Percentiles rank a stretch among this genome's conserved stretches.
phyloP scores from a whole-genome alignment of 345 rosid species.

The Hibiscus trionum region DNA sequence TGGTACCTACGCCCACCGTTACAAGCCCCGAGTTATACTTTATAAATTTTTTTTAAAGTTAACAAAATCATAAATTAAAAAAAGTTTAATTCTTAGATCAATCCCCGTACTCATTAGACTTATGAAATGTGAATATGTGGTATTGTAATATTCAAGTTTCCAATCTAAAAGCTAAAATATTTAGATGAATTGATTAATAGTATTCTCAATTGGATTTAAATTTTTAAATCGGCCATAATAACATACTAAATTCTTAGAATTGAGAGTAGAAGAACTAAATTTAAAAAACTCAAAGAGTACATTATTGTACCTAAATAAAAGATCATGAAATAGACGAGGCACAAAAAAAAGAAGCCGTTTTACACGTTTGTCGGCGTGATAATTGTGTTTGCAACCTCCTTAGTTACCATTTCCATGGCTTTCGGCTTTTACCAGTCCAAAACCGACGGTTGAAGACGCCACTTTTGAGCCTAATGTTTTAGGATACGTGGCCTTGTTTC shows the following conservation, averaged over 20 bases:
- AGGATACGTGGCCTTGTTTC: not conserved
- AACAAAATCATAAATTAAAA: not conserved
- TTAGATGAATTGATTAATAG: no score
- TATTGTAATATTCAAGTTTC: no score
- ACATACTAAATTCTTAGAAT: no score
- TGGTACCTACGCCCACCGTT: not conserved
- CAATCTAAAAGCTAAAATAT: no score
- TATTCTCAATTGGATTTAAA: no score
- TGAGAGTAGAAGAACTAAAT: no score
- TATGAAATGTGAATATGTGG: no score
- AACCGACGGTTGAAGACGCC: not conserved
- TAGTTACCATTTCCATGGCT: not conserved
- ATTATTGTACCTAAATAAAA: not conserved
- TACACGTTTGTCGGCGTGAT: not conserved
- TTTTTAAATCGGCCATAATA: no score
- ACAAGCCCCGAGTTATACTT: not conserved
- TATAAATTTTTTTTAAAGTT: not conserved
- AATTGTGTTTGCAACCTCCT: not conserved
- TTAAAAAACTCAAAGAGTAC: no score
- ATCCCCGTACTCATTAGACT: no score
- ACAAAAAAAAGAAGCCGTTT: no score
- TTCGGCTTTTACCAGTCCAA: not conserved
- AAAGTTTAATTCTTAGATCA: no score
- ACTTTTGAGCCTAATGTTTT: not conserved
- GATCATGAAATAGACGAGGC: not conserved